phyloP scores from a whole-genome alignment of 345 rosid genomes.

The Gossypium stocksii region DNA sequence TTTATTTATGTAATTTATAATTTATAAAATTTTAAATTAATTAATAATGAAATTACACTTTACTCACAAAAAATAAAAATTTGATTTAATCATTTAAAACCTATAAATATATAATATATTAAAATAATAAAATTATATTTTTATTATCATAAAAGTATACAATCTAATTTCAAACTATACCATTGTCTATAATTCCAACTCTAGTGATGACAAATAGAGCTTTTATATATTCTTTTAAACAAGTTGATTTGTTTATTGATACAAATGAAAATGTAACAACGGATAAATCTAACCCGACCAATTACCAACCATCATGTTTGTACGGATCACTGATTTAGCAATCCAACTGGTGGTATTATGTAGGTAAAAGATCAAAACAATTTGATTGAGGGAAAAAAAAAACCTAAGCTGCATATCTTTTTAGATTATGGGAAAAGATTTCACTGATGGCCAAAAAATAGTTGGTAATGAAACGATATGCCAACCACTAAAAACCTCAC shows the following conservation, averaged over 20 bases:
- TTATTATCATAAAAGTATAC: too few species aligned
- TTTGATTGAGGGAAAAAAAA: background rate
- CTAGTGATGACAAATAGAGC: too few species aligned
- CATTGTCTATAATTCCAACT: too few species aligned
- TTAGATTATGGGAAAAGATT: background rate
- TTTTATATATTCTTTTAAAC: too few species aligned
- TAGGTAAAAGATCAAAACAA: background rate
- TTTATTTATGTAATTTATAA: fast-evolving
- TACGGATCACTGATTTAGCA: background rate
- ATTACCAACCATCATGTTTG: background rate
- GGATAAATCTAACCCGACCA: background rate
- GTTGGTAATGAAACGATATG: conserved; percentile 5
- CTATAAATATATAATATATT: too few species aligned
- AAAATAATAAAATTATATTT: too few species aligned
- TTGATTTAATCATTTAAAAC: too few species aligned
- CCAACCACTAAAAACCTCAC: conserved; percentile 5
- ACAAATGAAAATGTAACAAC: background rate
- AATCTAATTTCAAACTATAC: fast-evolving
- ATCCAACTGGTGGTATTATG: background rate
- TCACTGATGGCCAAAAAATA: background rate
- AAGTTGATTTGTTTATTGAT: background rate
- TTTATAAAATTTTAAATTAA: too few species aligned
- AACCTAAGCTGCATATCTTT: conserved; percentile 2
- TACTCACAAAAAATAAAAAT: too few species aligned
- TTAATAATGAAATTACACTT: too few species aligned